Base-by-base conservation (phyloP, 1,284 basidiomycete species). In the Lentinula novae-zelandiae region DNA sequence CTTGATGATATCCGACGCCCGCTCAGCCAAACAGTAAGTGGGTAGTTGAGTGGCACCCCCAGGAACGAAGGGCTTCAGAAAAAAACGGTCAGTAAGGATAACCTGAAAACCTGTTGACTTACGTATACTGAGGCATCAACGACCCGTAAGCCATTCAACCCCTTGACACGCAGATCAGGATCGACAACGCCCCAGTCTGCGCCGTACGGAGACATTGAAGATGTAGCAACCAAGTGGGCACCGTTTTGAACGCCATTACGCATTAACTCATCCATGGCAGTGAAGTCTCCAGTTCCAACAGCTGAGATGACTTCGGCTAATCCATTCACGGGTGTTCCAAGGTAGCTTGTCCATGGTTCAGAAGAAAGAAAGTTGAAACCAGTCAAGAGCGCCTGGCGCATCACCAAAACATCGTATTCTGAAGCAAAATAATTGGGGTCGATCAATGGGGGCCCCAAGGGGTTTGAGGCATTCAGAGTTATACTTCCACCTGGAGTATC, bases 401-500 rank as follows among this genome's bases (percentile, higher is more conserved):
- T 62, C 27, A 63, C 62, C 22, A 58, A 39, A 31, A 61, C 22
- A 44, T 67, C 66, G 49, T 66, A 56, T 7, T 54, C 36, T 15
- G 61, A 60, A 36, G 51, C 31, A 9, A 67, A 58, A 50, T 63
- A 64, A 40, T 60, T 62, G 12, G 66, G 66, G 36, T 67, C 60
- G 55, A 67, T 53, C n/a, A 63, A 34, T n/a, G 66, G 64, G 6
- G 53, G 52, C 31, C 61, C 53, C 40, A 62, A 60, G 13, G 63
- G 61, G 36, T 62, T 44, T 36, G 34, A 48, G 42, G 62, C 60
- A 53, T 48, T 63, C 34, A 64, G 61, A 1, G 53, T 48, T 5
- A 67, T 49, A 20, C 55, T 53, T 22, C 66, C 66, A 38, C 66
- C 66, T 67, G 46, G n/a, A 34, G 3, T 34, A 34, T 36, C 15